phyloP scores from a whole-genome alignment of 163 green algal genomes.

The Coccomyxa subellipsoidea region DNA sequence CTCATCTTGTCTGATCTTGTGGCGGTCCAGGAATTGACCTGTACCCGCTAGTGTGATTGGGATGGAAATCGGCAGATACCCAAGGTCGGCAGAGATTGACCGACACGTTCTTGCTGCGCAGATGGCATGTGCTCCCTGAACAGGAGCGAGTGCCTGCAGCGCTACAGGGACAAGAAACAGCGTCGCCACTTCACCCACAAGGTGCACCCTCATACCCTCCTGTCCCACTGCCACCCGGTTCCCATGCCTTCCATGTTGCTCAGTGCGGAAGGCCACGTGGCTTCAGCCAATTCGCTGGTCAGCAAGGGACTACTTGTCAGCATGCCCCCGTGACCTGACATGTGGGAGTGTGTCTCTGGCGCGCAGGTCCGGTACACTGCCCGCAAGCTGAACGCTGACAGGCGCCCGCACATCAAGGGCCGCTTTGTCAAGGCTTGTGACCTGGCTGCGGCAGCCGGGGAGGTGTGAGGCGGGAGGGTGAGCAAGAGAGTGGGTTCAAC shows the following conservation, averaged over 20 bases:
- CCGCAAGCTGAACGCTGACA: slow-evolving; percentile 51
- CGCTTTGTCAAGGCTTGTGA: slow-evolving; percentile 38
- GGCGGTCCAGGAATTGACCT: too few relatives aligned
- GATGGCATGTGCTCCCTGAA: not conserved
- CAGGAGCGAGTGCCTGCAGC: slow-evolving; percentile 35
- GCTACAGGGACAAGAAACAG: slow-evolving; percentile 69
- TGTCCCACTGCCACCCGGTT: not conserved
- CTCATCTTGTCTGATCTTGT: too few relatives aligned
- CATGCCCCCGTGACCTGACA: too few relatives aligned
- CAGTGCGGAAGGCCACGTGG: too few relatives aligned
- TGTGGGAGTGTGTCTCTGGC: not conserved
- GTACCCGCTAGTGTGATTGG: too few relatives aligned
- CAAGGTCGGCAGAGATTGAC: not conserved
- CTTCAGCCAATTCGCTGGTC: too few relatives aligned
- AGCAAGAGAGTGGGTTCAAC: too few relatives aligned
- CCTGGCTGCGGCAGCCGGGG: slow-evolving; percentile 3
- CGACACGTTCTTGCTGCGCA: not conserved
- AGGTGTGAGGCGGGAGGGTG: not conserved
- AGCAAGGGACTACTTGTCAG: too few relatives aligned
- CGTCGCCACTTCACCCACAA: slow-evolving; percentile 43
- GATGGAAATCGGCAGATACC: too few relatives aligned
- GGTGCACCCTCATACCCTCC: not conserved
- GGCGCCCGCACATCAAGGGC: slow-evolving; percentile 41
- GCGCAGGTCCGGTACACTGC: slow-evolving; percentile 46
- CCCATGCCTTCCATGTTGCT: too few relatives aligned